phyloP scores from a whole-genome alignment of 1,284 basidiomycete genomes.

The Rhizoctonia solani region DNA sequence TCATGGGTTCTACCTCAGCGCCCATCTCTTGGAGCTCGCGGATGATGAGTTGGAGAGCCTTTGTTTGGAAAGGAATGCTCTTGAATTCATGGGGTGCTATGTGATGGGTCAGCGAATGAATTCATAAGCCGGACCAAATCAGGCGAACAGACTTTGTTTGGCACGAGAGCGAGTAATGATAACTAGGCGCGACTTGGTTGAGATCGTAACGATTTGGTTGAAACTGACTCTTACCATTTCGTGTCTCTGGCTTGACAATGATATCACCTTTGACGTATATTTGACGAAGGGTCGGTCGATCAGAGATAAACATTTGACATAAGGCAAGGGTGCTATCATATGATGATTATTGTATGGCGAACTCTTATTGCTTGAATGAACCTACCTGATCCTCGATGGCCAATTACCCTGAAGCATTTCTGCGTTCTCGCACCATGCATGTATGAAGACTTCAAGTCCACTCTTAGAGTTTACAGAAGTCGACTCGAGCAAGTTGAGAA shows the following conservation, averaged over 20 bases:
- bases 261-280: conserved; percentile 91
- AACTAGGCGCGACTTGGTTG: conserved; percentile 53
- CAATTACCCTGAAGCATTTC: conserved; percentile 95
- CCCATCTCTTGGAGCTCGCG: conserved; percentile 78
- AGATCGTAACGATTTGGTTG: not conserved
- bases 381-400: conserved; percentile 74
- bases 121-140: not conserved
- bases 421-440: conserved; percentile 91
- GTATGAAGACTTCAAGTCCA: conserved; percentile 79
- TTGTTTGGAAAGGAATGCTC: conserved; percentile 83
- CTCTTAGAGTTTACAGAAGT: conserved; percentile 61
- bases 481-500: conserved; percentile 73
- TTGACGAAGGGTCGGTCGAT: conserved; percentile 64
- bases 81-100: conserved; percentile 85
- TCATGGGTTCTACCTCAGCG: conserved; percentile 61
- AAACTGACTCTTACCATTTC: conserved; percentile 63
- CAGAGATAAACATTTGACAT: conserved; percentile 71
- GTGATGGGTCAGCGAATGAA: not conserved
- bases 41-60: conserved; percentile 87
- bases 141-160: conserved; percentile 64
- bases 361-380: no score
- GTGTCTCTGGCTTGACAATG: conserved; percentile 76
- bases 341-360: no score
- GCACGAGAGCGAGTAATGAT: conserved; percentile 96
- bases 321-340: conserved; percentile 80